Conservation (phyloP, 2,329 filamentous ascomycete species). For the Clonostachys byssicola region DNA sequence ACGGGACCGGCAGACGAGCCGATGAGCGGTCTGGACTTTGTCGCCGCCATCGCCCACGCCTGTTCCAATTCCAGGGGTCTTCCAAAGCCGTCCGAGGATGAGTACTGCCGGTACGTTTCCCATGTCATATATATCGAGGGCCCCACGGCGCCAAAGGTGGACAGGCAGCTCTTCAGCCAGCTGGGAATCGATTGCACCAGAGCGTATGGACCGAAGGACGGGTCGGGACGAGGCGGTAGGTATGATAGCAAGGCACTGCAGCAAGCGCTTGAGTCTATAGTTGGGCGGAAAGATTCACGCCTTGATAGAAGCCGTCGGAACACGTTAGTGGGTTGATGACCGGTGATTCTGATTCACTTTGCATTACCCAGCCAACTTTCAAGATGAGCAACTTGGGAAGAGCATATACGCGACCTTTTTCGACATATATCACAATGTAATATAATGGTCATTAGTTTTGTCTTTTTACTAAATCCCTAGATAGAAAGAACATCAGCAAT, state of each 20-base stretch:
- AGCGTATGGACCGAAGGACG: constrained; percentile 65
- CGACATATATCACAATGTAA: no score
- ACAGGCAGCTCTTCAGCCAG: constrained; percentile 56
- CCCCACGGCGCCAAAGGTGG: constrained; percentile 63
- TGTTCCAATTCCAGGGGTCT: constrained; percentile 62
- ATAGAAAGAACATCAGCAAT: no score
- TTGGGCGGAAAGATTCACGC: constrained; percentile 50
- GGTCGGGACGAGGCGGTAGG: constrained; percentile 36
- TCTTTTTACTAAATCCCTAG: no score
- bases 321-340: constrained; percentile 29
- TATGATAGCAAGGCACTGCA: constrained; percentile 75
- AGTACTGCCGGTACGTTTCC: constrained; percentile 69
- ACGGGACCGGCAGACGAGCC: constrained; percentile 65
- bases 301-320: constrained; percentile 36
- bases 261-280: constrained; percentile 72
- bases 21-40: constrained; percentile 76
- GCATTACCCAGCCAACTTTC: no score
- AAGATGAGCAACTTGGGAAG: no score
- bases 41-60: constrained; percentile 73
- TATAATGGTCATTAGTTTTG: no score
- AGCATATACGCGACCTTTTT: no score
- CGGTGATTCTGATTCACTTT: constrained; percentile 20
- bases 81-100: constrained; percentile 26
- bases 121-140: constrained; percentile 80
- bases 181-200: constrained; percentile 75